Percentiles rank a stretch among this genome's conserved stretches.
Conservation (phyloP, 306 rosid genomes). For the Medicago lupulina region DNA sequence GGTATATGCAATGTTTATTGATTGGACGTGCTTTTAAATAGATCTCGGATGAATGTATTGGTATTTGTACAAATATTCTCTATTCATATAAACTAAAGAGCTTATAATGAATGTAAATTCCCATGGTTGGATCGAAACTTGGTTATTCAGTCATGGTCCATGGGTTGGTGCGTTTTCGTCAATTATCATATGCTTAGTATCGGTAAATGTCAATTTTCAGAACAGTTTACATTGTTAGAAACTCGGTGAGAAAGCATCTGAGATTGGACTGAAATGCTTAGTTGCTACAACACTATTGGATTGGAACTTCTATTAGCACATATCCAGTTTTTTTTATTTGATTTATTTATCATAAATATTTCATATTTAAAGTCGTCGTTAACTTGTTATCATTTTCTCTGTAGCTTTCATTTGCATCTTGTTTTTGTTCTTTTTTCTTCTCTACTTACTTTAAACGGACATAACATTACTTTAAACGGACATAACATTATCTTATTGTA, state of each 20-base stretch:
- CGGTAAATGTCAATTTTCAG: slow-evolving; percentile 10
- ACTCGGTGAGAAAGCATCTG: not conserved
- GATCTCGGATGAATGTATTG: slow-evolving; percentile 1
- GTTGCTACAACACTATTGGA: slow-evolving; percentile 19
- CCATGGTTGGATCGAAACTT: slow-evolving; percentile 8
- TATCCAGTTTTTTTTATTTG: not conserved
- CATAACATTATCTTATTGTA: slow-evolving; percentile 30
- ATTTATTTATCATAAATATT: not conserved
- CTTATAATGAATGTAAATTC: not conserved
- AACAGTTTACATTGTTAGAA: slow-evolving; percentile 25
- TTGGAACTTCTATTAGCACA: not conserved
- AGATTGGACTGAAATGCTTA: slow-evolving; percentile 11
- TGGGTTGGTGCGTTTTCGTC: slow-evolving; percentile 14
- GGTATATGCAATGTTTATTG: slow-evolving; percentile 8
- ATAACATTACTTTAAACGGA: slow-evolving; percentile 18
- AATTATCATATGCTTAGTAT: slow-evolving; percentile 17
- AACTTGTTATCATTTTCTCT: not conserved
- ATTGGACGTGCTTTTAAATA: slow-evolving; percentile 1
- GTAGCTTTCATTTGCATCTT: not conserved
- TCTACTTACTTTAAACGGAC: slow-evolving; percentile 3
- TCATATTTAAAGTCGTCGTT: not conserved
- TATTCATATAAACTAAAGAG: slow-evolving; percentile 6
- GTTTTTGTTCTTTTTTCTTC: slow-evolving; percentile 4
- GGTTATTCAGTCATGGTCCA: not conserved
- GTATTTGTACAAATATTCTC: not conserved